These are phyloP conservation scores for Hanseniaspora uvarum DNA, from an alignment of 1,139 yeast genomes.

Conservation along the genomic window DNA sequence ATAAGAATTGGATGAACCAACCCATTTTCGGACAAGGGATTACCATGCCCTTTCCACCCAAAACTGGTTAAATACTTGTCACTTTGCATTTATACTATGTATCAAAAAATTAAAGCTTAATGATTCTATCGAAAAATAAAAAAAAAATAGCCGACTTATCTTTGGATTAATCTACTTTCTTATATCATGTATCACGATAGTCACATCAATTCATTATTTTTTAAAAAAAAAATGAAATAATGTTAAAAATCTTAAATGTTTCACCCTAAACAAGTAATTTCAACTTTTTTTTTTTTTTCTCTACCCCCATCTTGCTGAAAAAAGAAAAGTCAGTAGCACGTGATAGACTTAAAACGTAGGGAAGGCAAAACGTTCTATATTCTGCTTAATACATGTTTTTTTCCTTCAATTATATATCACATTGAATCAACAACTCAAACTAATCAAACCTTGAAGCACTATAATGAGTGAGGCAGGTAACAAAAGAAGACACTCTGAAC, in stretches of 20 bases:
- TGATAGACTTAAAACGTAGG: too few relatives aligned
- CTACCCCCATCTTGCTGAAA: not conserved
- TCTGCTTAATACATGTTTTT: too few relatives aligned
- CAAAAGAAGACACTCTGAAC: not conserved
- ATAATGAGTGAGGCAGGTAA: not conserved
- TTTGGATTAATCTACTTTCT: not conserved
- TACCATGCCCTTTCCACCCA: constrained; percentile 83
- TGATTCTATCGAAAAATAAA: not conserved
- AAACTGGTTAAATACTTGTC: constrained; percentile 58
- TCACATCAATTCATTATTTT: not conserved
- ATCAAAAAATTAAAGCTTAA: not conserved
- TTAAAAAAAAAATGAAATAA: not conserved
- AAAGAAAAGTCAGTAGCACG: not conserved
- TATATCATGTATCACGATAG: not conserved
- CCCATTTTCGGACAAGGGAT: constrained; percentile 71
- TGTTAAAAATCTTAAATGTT: not conserved
- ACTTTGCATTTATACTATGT: constrained; percentile 52
- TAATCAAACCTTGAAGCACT: not conserved
- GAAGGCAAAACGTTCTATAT: too few relatives aligned
- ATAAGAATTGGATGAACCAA: constrained; percentile 76
- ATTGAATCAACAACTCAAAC: not conserved
- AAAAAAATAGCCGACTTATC: not conserved
- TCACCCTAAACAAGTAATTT: constrained; percentile 1
- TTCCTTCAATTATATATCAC: not conserved
- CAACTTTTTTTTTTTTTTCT: not conserved